Evolutionary conservation across 2,329 filamentous ascomycete genomes (phyloP), one percentile per base, ranked within the genome.

Genomic region (Colletotrichum falcatum): DNA sequence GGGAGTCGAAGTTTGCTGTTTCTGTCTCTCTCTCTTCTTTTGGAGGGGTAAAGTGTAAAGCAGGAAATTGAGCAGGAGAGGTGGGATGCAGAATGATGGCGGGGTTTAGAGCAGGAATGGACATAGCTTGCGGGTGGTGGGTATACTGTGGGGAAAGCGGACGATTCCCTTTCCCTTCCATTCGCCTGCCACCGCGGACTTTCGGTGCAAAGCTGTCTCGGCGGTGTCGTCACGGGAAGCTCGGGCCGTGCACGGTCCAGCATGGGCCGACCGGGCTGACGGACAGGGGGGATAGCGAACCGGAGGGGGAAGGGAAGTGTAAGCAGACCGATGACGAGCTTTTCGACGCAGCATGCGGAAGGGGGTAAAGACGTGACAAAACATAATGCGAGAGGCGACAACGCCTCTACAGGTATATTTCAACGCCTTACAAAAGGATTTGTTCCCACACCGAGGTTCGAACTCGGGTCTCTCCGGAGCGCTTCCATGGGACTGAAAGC

Each of bases 81-180:
- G 33, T 44, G 54, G 63, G n/a, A 42, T 26, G 30, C n/a, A 23
- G 48, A 39, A 61, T 26, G 30, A 71, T 60, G 68, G 68, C 64
- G 64, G 68, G 67, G 63, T 42, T 23, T 58, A 53, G 16, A 33
- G 44, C 20, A 35, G 26, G 16, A n/a, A 68, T 68, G 68, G 64
- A 68, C 68, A 71, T 64, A 62, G 37, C 35, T 35, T 44, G 28
- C 14, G 30, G 48, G 46, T 58, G 51, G 35, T 42, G 56, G 56
- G 28, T 23, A n/a, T n/a, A 61, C 26, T 59, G 64, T 70, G 68
- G 68, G 46, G 64, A 42, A 49, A 30, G 51, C 51, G 51, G 63
- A 39, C 35, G 39, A 23, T 42, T 61, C 54, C 37, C 26, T 23
- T 53, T 39, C 44, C 33, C 33, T 26, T 48, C 51, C 46, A 46